Evolutionary conservation across 2,329 filamentous ascomycete genomes (phyloP).

Genomic region (Metarhizium humberi): DNA sequence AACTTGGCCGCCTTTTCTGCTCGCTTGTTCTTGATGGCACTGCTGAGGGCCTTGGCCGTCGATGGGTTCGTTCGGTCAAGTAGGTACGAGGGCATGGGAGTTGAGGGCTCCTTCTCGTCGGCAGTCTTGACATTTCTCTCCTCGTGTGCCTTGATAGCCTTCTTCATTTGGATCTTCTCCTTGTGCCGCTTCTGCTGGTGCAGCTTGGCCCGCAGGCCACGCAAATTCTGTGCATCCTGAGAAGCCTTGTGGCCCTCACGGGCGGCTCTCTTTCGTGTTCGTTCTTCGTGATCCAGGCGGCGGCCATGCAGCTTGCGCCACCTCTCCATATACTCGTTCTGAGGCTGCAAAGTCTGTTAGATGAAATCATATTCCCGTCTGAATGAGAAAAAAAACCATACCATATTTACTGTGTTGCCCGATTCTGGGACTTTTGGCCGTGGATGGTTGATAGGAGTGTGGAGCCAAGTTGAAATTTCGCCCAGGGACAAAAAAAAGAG

Average conservation of each 20-base stretch:
- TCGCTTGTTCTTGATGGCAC: slow-evolving; percentile 91
- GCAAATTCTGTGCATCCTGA: slow-evolving; percentile 85
- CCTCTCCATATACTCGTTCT: slow-evolving; percentile 73
- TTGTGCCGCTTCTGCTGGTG: slow-evolving; percentile 88
- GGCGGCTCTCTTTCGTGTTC: slow-evolving; percentile 74
- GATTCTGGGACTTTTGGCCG: not conserved
- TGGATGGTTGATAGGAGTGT: not conserved
- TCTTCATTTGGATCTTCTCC: slow-evolving; percentile 98
- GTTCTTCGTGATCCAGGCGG: slow-evolving; percentile 73
- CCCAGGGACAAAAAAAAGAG: slow-evolving; percentile 5
- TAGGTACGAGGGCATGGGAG: slow-evolving; percentile 84
- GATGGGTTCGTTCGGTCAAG: slow-evolving; percentile 66
- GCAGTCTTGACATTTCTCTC: slow-evolving; percentile 91
- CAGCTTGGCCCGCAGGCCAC: slow-evolving; percentile 84
- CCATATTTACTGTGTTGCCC: slow-evolving; percentile 5
- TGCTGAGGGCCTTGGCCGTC: slow-evolving; percentile 61
- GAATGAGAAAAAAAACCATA: not conserved
- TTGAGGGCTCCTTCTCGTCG: slow-evolving; percentile 67
- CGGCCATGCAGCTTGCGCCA: slow-evolving; percentile 49
- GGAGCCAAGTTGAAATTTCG: slow-evolving; percentile 8
- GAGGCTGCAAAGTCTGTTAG: slow-evolving; percentile 44
- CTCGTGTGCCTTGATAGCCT: slow-evolving; percentile 89
- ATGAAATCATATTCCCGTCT: not conserved
- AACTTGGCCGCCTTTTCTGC: slow-evolving; percentile 92
- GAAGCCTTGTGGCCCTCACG: slow-evolving; percentile 84